Base-by-base conservation (phyloP, 768 basidiomycete genomes). In the Crepidotus variabilis region DNA sequence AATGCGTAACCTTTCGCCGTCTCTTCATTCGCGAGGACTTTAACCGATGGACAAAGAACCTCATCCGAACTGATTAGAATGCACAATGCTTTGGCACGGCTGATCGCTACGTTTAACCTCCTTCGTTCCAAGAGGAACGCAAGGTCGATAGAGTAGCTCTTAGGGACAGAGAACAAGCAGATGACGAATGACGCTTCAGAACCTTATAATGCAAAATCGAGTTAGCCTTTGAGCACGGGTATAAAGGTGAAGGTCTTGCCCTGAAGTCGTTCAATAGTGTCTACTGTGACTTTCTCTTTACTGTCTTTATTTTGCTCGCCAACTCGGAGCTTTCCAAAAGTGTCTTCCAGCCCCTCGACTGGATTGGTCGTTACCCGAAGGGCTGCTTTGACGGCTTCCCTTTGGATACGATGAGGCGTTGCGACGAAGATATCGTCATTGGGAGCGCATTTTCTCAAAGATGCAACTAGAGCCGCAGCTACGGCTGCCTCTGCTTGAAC, bases 121-220 rank as follows among this genome's bases (percentile, higher is more conserved):
- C 80, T 69, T 14, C 80, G 72, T 54, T 80, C 77, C 11, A 82
- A 65, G 7, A 82, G 62, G 58, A 81, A 82, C 1, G 64, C 66
- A 4, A 79, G 67, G 56, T 78, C 75, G 2, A 69, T 57, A 1
- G 67, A 61, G 23, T 72, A 66, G 0, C 69, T 63, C 32, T 69
- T 71, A 21, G 79, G 77, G 16, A 79, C 60, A 10, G 80, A 78
- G 63, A 82, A 79, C 14, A 81, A 64, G 53, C 79, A 82, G 33
- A 82, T 78, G 7, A 82, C 81, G 51, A 81, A 80, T 1, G 75
- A 70, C 1, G 81, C 81, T 59, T 82, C 81, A 2, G 80, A 79
- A 51, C 80, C 80, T 80, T 52, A 18, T 24, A 6, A 28, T 20
- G 9, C 0, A 8, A 39, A 23, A 32, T 47, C 13, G 24, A 13